These are phyloP conservation scores for Detonula confervacea DNA, from an alignment of 352 stramenopile genomes.

Conservation along the genomic window DNA sequence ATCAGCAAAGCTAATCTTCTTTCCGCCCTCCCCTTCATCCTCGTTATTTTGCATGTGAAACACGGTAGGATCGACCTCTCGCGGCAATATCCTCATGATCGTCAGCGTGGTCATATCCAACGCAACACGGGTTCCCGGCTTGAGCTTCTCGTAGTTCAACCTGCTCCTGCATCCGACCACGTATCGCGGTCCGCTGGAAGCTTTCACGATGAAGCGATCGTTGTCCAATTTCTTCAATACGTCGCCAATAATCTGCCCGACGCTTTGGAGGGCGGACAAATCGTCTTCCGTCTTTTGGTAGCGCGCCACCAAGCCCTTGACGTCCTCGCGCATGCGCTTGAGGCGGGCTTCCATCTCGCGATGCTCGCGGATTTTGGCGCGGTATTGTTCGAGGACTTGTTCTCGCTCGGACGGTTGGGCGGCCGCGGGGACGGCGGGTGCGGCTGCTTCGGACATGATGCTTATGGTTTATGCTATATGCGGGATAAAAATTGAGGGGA, in stretches of 20 bases:
- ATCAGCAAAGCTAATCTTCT: constrained; percentile 94
- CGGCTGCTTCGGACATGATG: background rate
- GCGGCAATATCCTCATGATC: constrained; percentile 98
- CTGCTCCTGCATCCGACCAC: constrained; percentile 97
- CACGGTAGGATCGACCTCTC: constrained; percentile 98
- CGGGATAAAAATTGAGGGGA: too few relatives aligned
- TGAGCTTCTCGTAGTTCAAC: constrained; percentile 90
- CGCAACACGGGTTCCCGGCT: constrained; percentile 95
- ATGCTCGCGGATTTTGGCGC: constrained; percentile 96
- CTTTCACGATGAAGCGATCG: constrained; percentile 99
- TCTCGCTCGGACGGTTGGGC: constrained; percentile 85
- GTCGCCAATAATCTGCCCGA: constrained; percentile 99
- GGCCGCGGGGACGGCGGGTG: constrained; percentile 35
- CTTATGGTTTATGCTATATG: constrained; percentile 13
- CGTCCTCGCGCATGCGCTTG: constrained; percentile 96
- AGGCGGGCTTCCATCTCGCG: constrained; percentile 95
- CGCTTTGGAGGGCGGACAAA: constrained; percentile 94
- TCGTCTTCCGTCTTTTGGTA: constrained; percentile 99
- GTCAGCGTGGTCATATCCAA: constrained; percentile 99
- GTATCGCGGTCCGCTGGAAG: constrained; percentile 96
- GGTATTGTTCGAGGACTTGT: constrained; percentile 94
- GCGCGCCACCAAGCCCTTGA: constrained; percentile 93
- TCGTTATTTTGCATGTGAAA: constrained; percentile 99
- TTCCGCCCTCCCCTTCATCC: constrained; percentile 84
- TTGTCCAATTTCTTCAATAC: constrained; percentile 97